Evolutionary conservation across 2,329 filamentous ascomycete genomes (phyloP).

Genomic region (Phaeophleospora eucalypticola): DNA sequence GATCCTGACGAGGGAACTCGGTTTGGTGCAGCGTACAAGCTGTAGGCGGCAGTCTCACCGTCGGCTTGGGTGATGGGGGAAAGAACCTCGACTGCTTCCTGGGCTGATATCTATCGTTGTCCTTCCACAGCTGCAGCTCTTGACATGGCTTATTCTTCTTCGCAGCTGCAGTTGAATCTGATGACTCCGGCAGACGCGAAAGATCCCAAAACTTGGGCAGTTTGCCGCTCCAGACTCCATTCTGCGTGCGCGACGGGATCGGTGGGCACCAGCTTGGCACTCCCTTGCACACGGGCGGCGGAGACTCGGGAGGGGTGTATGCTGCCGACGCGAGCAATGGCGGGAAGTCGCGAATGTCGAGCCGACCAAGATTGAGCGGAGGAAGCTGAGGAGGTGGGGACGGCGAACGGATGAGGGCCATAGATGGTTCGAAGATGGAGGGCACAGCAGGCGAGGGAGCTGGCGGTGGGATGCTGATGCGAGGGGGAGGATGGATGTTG

Average conservation of each 20-base stretch:
- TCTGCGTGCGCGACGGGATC: slow-evolving; percentile 23
- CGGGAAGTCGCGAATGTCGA: slow-evolving; percentile 20
- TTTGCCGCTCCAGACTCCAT: slow-evolving; percentile 19
- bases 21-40: slow-evolving; percentile 20
- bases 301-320: slow-evolving; percentile 6
- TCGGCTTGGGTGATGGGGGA: slow-evolving; percentile 19
- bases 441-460: slow-evolving; percentile 3
- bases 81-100: slow-evolving; percentile 30
- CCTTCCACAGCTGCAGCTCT: slow-evolving; percentile 22
- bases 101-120: slow-evolving; percentile 10
- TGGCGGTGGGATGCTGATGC: slow-evolving; percentile 1
- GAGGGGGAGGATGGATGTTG: slow-evolving; percentile 13
- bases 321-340: slow-evolving; percentile 7
- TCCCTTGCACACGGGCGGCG: slow-evolving; percentile 7
- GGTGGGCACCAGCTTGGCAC: slow-evolving; percentile 29
- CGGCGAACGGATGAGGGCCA: neutral
- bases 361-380: slow-evolving; percentile 19
- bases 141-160: slow-evolving; percentile 3
- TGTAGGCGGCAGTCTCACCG: slow-evolving; percentile 21
- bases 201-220: slow-evolving; percentile 28
- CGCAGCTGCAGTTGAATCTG: slow-evolving; percentile 3
- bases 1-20: slow-evolving; percentile 14
- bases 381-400: slow-evolving; percentile 24
- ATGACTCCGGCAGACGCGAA: slow-evolving; percentile 24
- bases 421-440: neutral